Conservation (phyloP, 2,329 filamentous ascomycete genomes). For the Alternaria novae-zelandiae region DNA sequence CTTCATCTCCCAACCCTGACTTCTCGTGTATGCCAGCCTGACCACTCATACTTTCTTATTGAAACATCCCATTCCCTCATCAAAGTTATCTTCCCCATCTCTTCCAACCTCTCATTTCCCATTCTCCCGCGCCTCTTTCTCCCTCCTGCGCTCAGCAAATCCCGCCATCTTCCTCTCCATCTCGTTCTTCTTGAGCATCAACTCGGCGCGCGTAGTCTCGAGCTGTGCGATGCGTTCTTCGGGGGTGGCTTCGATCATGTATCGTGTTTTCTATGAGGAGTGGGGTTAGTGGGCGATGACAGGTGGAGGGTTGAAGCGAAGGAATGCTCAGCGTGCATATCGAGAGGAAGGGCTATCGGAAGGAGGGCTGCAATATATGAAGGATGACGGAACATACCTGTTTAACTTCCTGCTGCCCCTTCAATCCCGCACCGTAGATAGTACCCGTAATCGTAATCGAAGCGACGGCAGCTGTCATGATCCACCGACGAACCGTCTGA, state of each 20-base stretch:
- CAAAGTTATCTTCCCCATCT: background rate
- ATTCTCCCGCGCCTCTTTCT: slow-evolving; percentile 15
- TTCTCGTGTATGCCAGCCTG: background rate
- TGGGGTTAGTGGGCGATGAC: background rate
- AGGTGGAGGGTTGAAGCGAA: background rate
- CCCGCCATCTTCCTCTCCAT: slow-evolving; percentile 62
- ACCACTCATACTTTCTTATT: background rate
- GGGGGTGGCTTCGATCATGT: slow-evolving; percentile 57
- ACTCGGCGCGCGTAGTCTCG: slow-evolving; percentile 56
- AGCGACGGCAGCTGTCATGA: slow-evolving; percentile 62
- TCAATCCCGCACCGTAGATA: slow-evolving; percentile 66
- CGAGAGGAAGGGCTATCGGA: background rate
- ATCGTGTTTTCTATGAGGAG: slow-evolving; percentile 51
- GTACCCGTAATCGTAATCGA: slow-evolving; percentile 64
- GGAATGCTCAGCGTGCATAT: background rate
- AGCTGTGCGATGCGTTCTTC: slow-evolving; percentile 64
- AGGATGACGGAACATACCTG: slow-evolving; percentile 52
- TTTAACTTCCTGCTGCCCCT: slow-evolving; percentile 58
- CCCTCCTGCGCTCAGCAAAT: slow-evolving; percentile 25
- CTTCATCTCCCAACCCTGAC: background rate
- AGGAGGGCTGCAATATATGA: background rate
- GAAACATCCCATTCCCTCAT: background rate
- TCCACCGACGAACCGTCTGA: slow-evolving; percentile 54
- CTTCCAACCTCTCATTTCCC: slow-evolving; percentile 15
- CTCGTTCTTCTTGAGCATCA: slow-evolving; percentile 59